Evolutionary conservation across 805 yeast genomes (phyloP).

Genomic region (Starmerella stigmatis): DNA sequence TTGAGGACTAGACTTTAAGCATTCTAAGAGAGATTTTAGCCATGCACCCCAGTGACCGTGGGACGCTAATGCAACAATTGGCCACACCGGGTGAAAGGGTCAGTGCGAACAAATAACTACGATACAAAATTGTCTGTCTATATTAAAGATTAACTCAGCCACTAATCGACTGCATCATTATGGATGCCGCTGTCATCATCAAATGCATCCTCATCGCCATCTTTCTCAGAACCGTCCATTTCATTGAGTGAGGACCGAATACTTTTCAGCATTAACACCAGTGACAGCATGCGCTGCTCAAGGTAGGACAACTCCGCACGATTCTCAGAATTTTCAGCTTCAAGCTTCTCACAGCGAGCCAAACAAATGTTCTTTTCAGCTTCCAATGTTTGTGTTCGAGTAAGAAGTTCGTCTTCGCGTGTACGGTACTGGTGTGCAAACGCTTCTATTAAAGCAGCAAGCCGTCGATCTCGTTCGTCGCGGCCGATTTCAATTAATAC

Average conservation of each 20-base stretch:
- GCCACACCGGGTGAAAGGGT: no score
- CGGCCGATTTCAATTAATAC: slow-evolving; percentile 10
- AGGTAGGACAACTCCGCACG: slow-evolving; percentile 12
- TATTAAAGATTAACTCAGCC: no score
- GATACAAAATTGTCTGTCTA: no score
- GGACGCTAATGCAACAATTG: no score
- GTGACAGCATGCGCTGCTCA: slow-evolving; percentile 18
- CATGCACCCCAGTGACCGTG: no score
- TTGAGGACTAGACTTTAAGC: no score
- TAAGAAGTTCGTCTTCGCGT: slow-evolving; percentile 18
- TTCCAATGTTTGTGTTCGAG: slow-evolving; percentile 7
- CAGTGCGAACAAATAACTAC: no score
- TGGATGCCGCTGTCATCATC: not conserved
- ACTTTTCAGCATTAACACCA: slow-evolving; percentile 18
- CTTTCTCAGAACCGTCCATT: not conserved
- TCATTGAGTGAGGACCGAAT: slow-evolving; percentile 14
- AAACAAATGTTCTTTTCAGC: slow-evolving; percentile 13
- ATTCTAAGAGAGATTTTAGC: no score
- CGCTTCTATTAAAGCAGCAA: slow-evolving; percentile 11
- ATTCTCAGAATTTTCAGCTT: slow-evolving; percentile 6
- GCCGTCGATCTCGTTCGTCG: slow-evolving; percentile 8
- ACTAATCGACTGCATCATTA: not conserved
- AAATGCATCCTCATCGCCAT: not conserved
- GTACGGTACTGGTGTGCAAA: slow-evolving; percentile 16
- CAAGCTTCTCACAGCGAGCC: slow-evolving; percentile 17